These are phyloP conservation scores for Scenedesmus sp. DNA, from an alignment of 163 green algal genomes.

Conservation along the genomic window DNA sequence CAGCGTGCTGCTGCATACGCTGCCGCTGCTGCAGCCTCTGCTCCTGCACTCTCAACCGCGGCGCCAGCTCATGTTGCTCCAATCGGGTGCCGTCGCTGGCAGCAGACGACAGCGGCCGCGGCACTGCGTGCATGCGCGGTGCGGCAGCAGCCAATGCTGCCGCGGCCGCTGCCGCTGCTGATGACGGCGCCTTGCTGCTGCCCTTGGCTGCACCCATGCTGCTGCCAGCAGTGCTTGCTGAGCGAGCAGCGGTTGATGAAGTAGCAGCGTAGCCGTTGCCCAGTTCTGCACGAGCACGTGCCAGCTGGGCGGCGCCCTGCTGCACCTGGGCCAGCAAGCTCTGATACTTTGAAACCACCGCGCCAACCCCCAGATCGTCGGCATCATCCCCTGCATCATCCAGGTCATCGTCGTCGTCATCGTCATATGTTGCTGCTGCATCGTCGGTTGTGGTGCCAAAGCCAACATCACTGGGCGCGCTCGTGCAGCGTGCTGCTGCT, in stretches of 20 bases:
- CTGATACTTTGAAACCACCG: conserved; percentile 1
- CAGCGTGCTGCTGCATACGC: no score
- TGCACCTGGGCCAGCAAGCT: neutral
- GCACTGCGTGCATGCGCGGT: neutral
- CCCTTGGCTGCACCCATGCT: neutral
- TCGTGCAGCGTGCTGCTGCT: neutral
- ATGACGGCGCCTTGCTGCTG: neutral
- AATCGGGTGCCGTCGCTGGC: neutral
- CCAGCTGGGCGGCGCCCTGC: neutral
- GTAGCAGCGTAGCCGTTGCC: neutral
- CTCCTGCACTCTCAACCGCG: neutral
- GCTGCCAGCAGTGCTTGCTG: neutral
- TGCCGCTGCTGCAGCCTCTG: neutral
- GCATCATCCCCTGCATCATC: neutral
- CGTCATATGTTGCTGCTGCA: neutral
- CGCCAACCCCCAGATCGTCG: neutral
- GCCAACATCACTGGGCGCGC: neutral
- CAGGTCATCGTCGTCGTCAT: neutral
- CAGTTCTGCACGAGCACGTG: neutral
- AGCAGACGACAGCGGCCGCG: neutral
- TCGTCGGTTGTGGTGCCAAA: neutral
- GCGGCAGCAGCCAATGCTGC: conserved; percentile 12
- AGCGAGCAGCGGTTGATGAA: neutral
- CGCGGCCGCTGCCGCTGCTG: neutral
- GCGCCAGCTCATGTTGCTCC: neutral